phyloP scores from a whole-genome alignment of 495 filamentous ascomycete species.

The Aspergillus leporis region DNA sequence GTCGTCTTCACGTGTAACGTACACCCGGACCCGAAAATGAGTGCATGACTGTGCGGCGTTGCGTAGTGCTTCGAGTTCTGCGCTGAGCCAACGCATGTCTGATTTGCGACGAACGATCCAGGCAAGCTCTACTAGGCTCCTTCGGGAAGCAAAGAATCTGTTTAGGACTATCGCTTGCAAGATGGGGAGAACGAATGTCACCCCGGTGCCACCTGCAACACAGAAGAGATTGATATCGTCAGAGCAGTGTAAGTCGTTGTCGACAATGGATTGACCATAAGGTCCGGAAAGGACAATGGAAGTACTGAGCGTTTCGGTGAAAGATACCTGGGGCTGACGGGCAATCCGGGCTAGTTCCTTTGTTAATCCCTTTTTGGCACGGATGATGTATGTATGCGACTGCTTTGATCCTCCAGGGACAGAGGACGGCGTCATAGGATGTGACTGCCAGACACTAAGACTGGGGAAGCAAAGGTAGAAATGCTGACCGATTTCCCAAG shows the following conservation, averaged over 20 bases:
- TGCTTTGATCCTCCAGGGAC: constrained; percentile 41
- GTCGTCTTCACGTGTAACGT: constrained; percentile 52
- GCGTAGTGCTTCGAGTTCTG: constrained; percentile 52
- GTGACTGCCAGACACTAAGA: constrained; percentile 63
- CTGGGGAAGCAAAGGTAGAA: constrained; percentile 64
- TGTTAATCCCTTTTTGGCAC: constrained; percentile 61
- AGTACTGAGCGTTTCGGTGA: neutral
- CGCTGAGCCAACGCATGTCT: constrained; percentile 56
- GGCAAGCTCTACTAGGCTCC: constrained; percentile 51
- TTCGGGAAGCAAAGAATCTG: constrained; percentile 27
- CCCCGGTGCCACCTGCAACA: constrained; percentile 65
- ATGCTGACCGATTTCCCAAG: constrained; percentile 64
- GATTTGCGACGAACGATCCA: constrained; percentile 59
- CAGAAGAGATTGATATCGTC: constrained; percentile 56
- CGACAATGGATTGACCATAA: constrained; percentile 55
- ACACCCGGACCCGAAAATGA: constrained; percentile 52
- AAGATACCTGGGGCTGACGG: constrained; percentile 8
- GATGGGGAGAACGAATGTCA: constrained; percentile 61
- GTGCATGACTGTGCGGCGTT: constrained; percentile 30
- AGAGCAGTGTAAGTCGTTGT: constrained; percentile 27
- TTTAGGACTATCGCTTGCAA: constrained; percentile 45
- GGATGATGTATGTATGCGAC: constrained; percentile 62
- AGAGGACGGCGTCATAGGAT: constrained; percentile 64
- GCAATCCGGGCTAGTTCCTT: constrained; percentile 49
- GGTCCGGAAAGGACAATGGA: constrained; percentile 55